phyloP scores from a whole-genome alignment of 2,329 filamentous ascomycete genomes.

The Epichloe bromicola region DNA sequence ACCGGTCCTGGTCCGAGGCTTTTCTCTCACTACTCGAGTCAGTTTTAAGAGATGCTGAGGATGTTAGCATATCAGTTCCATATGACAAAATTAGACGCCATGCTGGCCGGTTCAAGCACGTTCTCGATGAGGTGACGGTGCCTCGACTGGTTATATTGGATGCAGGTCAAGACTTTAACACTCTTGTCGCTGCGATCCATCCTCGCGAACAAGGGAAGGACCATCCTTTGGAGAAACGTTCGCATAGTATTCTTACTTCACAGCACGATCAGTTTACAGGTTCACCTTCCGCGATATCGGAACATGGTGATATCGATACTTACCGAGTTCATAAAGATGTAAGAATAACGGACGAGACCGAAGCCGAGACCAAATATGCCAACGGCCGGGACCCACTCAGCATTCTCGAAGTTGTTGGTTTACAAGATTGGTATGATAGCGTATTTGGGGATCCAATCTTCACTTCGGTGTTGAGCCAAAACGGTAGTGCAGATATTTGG shows the following conservation, averaged over 20 bases:
- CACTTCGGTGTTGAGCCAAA: slow-evolving; percentile 33
- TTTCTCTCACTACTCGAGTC: slow-evolving; percentile 45
- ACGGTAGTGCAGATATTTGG: slow-evolving; percentile 31
- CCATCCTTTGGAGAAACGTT: neutral
- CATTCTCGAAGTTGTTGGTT: slow-evolving; percentile 1
- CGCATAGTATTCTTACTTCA: neutral
- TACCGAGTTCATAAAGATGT: neutral
- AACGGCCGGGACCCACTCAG: neutral
- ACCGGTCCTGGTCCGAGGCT: slow-evolving; percentile 38
- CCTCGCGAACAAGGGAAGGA: neutral
- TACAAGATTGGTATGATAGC: slow-evolving; percentile 46
- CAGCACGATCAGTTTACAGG: neutral
- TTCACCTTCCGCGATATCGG: neutral
- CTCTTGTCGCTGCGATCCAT: slow-evolving; percentile 24
- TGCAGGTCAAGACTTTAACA: slow-evolving; percentile 34
- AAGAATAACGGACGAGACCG: neutral
- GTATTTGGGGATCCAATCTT: slow-evolving; percentile 49
- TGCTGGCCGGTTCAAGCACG: slow-evolving; percentile 33
- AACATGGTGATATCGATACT: neutral
- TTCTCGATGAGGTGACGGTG: slow-evolving; percentile 38
- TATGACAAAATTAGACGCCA: slow-evolving; percentile 42
- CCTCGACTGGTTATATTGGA: slow-evolving; percentile 44
- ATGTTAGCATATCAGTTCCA: slow-evolving; percentile 42
- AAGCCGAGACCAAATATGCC: neutral
- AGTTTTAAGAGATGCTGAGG: slow-evolving; percentile 45